Base-by-base conservation (phyloP, 2,329 filamentous ascomycete genomes). In the Dothideomycetidae sp. region DNA sequence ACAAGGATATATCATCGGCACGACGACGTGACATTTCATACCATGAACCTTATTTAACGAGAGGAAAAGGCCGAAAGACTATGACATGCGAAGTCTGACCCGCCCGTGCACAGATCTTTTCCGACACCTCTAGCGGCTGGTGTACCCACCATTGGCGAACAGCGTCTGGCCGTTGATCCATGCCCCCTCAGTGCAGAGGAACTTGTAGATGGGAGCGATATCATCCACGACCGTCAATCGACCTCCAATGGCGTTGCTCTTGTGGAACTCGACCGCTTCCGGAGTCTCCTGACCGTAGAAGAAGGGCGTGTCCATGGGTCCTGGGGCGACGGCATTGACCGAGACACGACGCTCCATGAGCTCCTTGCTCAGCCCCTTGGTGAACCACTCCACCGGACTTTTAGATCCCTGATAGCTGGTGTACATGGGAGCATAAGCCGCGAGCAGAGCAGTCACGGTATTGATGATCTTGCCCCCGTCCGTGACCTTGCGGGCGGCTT, bases 361-460 rank as follows among this genome's bases (percentile, higher is more conserved):
- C 35, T 73, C 70, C 51, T 73, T 75, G 31, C 66, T 61, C 42
- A 75, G 51, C 2, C 66, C 54, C 9, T 70, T 63, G 0, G 64
- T 64, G 56, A 75, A 65, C 50, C 73, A 68, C 51, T 76, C 71
- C 29, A 77, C 61, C 5, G 71, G 68, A 32, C 70, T 71, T 48
- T 77, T 77, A 29, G 66, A 70, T 0, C 63, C 56, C 7, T 59
- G 59, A 50, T 76, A 77, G 5, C 71, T 56, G 11, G 68, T 55
- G 44, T 72, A 71, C 0, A 48, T 43, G 0, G 66, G 59, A 37
- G 73, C 55, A 3, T 50, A 55, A 1, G 59, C 61, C 3, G 53
- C 47, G 43, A 74, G 55, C 40, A 75, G 60, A 26, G 7, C n/a
- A 7, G 21, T 26, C 7, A 26, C 21, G 21, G 21, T 26, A 26